Evolutionary conservation across 192 early-diverging fungal species (phyloP).

Genomic region (Lunasporangiospora selenospora): DNA sequence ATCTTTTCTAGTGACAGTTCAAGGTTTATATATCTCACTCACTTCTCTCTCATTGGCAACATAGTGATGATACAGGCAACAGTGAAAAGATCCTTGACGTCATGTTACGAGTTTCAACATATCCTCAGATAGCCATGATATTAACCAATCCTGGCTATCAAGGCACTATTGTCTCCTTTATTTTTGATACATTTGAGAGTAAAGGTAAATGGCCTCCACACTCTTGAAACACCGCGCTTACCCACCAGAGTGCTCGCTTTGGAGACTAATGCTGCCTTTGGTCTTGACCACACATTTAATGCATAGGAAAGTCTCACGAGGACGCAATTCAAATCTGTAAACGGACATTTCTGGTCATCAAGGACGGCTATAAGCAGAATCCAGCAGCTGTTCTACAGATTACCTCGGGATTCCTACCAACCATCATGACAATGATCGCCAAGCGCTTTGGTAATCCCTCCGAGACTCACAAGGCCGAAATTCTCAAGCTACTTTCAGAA

Average conservation of each 20-base stretch:
- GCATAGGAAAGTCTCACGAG: slow-evolving; percentile 20
- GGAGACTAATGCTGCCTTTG: no score
- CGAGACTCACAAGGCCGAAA: slow-evolving; percentile 27
- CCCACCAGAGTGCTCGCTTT: no score
- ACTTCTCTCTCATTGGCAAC: not conserved
- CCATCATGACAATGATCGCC: slow-evolving; percentile 20
- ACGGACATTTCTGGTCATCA: slow-evolving; percentile 27
- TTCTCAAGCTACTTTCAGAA: slow-evolving; percentile 13
- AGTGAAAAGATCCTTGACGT: slow-evolving; percentile 38
- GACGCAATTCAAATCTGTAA: slow-evolving; percentile 18
- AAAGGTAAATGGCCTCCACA: slow-evolving; percentile 9
- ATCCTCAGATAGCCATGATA: slow-evolving; percentile 28
- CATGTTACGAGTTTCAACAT: slow-evolving; percentile 26
- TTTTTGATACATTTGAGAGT: slow-evolving; percentile 14
- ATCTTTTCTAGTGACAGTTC: not conserved
- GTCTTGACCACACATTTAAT: no score
- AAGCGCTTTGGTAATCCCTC: slow-evolving; percentile 8
- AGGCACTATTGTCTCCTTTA: slow-evolving; percentile 19
- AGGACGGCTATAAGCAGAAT: slow-evolving; percentile 37
- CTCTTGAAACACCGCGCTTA: no score
- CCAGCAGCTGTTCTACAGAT: slow-evolving; percentile 16
- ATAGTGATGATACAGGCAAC: slow-evolving; percentile 22
- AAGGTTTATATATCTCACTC: not conserved
- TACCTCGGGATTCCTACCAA: slow-evolving; percentile 31
- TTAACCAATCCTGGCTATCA: slow-evolving; percentile 34